These are phyloP conservation scores for Lepiota venenata DNA, from an alignment of 768 basidiomycete genomes.

Conservation along the genomic window DNA sequence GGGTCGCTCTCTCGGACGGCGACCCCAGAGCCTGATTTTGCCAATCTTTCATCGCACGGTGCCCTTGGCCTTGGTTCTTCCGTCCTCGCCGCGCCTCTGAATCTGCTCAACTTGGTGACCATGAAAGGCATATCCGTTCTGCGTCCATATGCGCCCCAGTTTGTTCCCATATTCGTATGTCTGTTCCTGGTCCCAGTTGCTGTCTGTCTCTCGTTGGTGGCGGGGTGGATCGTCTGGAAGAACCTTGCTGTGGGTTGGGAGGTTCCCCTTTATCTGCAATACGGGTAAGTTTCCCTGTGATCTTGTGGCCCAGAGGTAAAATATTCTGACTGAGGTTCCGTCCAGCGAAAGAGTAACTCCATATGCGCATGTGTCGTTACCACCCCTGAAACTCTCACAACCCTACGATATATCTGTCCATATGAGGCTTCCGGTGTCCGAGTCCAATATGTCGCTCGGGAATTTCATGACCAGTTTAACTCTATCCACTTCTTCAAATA, in stretches of 20 bases:
- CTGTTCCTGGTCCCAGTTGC: slow-evolving; percentile 60
- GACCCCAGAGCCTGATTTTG: too few relatives aligned
- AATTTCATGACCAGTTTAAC: slow-evolving; percentile 81
- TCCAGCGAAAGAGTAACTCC: slow-evolving; percentile 61
- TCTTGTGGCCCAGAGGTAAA: neutral
- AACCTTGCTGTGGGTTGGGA: slow-evolving; percentile 72
- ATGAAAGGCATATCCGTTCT: slow-evolving; percentile 28
- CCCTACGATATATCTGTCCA: slow-evolving; percentile 74
- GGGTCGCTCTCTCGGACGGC: too few relatives aligned
- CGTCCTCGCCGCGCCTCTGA: slow-evolving; percentile 15
- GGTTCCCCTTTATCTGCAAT: slow-evolving; percentile 67
- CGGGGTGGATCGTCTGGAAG: slow-evolving; percentile 75
- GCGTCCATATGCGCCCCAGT: slow-evolving; percentile 53
- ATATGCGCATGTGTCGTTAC: slow-evolving; percentile 54
- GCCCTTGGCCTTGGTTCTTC: neutral
- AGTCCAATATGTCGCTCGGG: slow-evolving; percentile 69
- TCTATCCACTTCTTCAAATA: slow-evolving; percentile 56
- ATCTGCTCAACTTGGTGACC: slow-evolving; percentile 16
- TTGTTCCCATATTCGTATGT: slow-evolving; percentile 66
- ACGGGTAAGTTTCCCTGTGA: slow-evolving; percentile 53
- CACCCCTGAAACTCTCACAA: slow-evolving; percentile 53
- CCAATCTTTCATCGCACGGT: neutral
- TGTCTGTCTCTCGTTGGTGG: slow-evolving; percentile 54
- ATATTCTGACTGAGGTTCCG: slow-evolving; percentile 9
- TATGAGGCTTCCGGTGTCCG: slow-evolving; percentile 60